Conservation (phyloP, 257 asterid genomes). For the Ilex asprella region DNA sequence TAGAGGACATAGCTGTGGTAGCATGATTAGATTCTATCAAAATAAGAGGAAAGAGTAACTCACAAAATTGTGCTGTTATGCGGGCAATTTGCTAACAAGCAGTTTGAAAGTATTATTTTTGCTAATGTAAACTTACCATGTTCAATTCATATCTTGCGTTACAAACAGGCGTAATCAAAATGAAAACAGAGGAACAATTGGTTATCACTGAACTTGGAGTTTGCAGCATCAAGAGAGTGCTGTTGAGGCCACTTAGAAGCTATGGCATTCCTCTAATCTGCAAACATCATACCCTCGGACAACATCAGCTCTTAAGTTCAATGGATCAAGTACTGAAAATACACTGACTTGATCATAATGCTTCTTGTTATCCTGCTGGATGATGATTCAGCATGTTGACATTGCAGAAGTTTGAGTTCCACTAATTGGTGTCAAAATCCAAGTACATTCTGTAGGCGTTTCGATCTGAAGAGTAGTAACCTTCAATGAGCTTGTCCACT, state of each 20-base stretch:
- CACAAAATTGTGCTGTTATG: too few species aligned
- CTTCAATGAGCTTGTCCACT: conserved; percentile 57
- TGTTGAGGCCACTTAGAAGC: neutral
- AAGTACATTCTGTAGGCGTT: conserved; percentile 82
- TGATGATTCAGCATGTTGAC: neutral
- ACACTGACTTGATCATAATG: neutral
- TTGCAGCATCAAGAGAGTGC: neutral
- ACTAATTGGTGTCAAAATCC: conserved; percentile 43
- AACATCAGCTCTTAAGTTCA: neutral
- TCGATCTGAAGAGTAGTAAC: conserved; percentile 70
- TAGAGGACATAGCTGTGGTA: too few species aligned
- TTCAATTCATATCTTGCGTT: too few species aligned
- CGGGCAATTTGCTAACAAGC: too few species aligned
- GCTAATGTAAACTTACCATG: too few species aligned
- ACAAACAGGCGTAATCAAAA: too few species aligned
- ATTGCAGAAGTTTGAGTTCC: neutral
- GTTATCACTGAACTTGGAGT: too few species aligned
- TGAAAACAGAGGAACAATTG: too few species aligned
- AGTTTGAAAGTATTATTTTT: too few species aligned
- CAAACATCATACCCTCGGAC: neutral
- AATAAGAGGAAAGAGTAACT: too few species aligned
- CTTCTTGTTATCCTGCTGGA: neutral
- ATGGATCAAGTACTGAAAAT: neutral
- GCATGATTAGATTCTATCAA: too few species aligned
- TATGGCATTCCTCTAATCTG: neutral